Evolutionary conservation across 371 early-diverging fungal species (phyloP).

Genomic region (Mucor piriformis): DNA sequence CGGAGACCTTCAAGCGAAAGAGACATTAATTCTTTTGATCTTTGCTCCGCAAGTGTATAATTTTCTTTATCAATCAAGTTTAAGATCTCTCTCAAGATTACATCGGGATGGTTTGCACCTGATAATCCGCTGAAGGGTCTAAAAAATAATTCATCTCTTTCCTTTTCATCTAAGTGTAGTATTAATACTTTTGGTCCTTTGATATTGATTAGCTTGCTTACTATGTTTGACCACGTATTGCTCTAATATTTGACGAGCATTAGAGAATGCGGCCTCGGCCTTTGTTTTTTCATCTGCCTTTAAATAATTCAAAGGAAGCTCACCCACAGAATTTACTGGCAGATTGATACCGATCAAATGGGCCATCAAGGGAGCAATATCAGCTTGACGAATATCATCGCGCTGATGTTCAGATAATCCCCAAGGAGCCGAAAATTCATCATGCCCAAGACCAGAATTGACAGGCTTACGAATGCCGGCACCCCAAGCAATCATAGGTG

Average conservation of each 20-base stretch:
- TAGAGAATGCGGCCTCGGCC: conserved; percentile 75
- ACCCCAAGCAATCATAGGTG: conserved; percentile 95
- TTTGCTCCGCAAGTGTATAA: conserved; percentile 66
- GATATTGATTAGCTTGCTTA: conserved; percentile 10
- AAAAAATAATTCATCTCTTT: conserved; percentile 76
- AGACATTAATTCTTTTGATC: conserved; percentile 62
- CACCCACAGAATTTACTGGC: conserved; percentile 94
- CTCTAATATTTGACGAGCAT: conserved; percentile 83
- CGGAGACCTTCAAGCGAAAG: conserved; percentile 83
- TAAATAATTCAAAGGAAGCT: conserved; percentile 80
- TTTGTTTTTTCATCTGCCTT: conserved; percentile 66
- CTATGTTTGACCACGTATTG: conserved; percentile 84
- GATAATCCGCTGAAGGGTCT: conserved; percentile 69
- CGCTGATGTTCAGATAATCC: conserved; percentile 57
- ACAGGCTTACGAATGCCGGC: conserved; percentile 79
- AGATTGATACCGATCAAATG: conserved; percentile 82
- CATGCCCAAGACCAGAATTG: conserved; percentile 49
- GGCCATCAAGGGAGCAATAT: conserved; percentile 95
- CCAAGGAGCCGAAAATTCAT: conserved; percentile 76
- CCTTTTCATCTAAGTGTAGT: conserved; percentile 63
- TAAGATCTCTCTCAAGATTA: conserved; percentile 60
- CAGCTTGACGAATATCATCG: conserved; percentile 90
- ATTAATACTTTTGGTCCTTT: background rate
- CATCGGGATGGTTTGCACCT: conserved; percentile 52
- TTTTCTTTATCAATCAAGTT: conserved; percentile 58